Evolutionary conservation across 2,329 filamentous ascomycete species (phyloP).

Genomic region (Alternaria ethzedia): DNA sequence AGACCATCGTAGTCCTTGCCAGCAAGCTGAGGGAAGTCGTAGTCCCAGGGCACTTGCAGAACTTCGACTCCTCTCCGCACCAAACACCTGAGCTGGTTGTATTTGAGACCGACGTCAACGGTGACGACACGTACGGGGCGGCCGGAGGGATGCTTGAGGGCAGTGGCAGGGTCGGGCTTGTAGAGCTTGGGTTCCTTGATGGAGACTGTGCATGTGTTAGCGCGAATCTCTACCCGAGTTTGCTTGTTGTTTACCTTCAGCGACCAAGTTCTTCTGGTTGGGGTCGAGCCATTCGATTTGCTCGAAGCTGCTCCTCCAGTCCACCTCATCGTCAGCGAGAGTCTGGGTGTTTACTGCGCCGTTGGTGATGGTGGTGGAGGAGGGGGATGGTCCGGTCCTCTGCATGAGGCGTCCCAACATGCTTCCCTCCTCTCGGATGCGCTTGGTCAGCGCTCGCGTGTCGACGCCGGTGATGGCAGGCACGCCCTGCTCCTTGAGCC

Average conservation of each 20-base stretch:
- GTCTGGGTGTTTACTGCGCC: conserved; percentile 42
- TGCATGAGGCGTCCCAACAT: conserved; percentile 92
- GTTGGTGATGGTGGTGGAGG: conserved; percentile 46
- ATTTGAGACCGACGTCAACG: conserved; percentile 97
- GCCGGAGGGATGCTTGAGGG: conserved; percentile 86
- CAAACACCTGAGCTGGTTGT: conserved; percentile 95
- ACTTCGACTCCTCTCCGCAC: conserved; percentile 91
- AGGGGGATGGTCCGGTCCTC: conserved; percentile 60
- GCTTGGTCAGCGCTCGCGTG: conserved; percentile 91
- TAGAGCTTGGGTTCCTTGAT: conserved; percentile 86
- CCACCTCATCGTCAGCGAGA: conserved; percentile 38
- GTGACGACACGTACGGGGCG: conserved; percentile 86
- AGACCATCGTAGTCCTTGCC: conserved; percentile 91
- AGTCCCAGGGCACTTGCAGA: conserved; percentile 93
- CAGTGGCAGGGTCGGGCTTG: conserved; percentile 72
- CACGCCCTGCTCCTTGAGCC: conserved; percentile 94
- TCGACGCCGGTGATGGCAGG: conserved; percentile 96
- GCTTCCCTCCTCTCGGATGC: conserved; percentile 90
- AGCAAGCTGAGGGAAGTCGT: conserved; percentile 79
- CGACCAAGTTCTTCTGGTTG: conserved; percentile 90
- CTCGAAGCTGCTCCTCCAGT: conserved; percentile 71
- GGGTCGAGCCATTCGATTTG: conserved; percentile 87
- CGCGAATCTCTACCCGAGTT: conserved; percentile 6
- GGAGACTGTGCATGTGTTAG: conserved; percentile 71
- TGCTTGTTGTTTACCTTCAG: conserved; percentile 71